Conservation (phyloP, 1,284 basidiomycete genomes). For the Sutorius eximius region DNA sequence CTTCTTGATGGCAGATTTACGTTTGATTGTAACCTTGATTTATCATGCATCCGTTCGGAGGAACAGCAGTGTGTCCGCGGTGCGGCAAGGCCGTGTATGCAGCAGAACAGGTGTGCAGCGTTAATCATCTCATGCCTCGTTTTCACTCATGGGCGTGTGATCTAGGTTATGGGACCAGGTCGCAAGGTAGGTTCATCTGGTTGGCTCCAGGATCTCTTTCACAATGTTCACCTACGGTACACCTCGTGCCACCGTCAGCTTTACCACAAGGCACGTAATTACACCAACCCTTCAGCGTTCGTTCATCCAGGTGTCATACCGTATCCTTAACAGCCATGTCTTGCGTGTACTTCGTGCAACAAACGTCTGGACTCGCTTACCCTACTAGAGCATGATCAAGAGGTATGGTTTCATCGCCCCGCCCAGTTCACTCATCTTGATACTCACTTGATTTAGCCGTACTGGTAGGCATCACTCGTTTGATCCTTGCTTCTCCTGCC, state of each 20-base stretch:
- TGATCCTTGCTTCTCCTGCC: not conserved
- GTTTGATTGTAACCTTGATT: not conserved
- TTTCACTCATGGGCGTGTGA: slow-evolving; percentile 11
- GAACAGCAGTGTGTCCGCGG: slow-evolving; percentile 61
- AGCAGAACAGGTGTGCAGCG: slow-evolving; percentile 66
- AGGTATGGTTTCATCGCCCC: slow-evolving; percentile 46
- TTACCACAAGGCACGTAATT: slow-evolving; percentile 66
- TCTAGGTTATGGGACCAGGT: slow-evolving; percentile 74
- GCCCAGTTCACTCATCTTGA: slow-evolving; percentile 8
- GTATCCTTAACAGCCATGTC: slow-evolving; percentile 50
- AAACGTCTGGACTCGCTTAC: slow-evolving; percentile 73
- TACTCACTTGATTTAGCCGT: slow-evolving; percentile 22
- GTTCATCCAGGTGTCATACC: slow-evolving; percentile 5
- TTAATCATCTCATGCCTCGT: slow-evolving; percentile 1
- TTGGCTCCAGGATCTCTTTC: slow-evolving; percentile 4
- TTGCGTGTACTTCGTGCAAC: slow-evolving; percentile 67
- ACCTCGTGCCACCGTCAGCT: slow-evolving; percentile 43
- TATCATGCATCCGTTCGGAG: slow-evolving; percentile 66
- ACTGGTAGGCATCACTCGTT: slow-evolving; percentile 27
- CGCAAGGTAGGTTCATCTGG: slow-evolving; percentile 57
- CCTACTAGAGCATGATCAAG: slow-evolving; percentile 72
- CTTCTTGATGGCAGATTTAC: slow-evolving; percentile 4
- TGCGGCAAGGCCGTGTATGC: slow-evolving; percentile 74
- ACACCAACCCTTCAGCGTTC: not conserved
- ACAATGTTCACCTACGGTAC: slow-evolving; percentile 3